These are phyloP conservation scores for Hypoxylon sp. DNA, from an alignment of 2,329 filamentous ascomycete species.

Conservation along the genomic window DNA sequence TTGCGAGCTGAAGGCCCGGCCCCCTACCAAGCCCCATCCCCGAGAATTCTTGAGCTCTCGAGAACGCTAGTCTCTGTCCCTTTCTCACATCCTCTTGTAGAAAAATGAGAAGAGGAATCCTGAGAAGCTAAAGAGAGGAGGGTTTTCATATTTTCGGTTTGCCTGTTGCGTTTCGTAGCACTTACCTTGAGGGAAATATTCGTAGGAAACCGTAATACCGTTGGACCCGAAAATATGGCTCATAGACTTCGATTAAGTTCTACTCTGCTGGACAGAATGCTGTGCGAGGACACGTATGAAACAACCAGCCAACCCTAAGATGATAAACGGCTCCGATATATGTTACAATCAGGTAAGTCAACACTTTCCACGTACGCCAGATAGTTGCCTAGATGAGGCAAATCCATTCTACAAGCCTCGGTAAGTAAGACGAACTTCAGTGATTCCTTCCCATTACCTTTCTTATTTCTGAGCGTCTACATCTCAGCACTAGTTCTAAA, in stretches of 20 bases:
- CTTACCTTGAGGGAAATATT: not conserved
- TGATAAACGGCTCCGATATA: too few relatives aligned
- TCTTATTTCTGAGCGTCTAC: not conserved
- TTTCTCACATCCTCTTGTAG: too few relatives aligned
- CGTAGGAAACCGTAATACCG: not conserved
- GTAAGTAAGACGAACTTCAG: not conserved
- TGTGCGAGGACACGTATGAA: too few relatives aligned
- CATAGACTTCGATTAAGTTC: conserved; percentile 6
- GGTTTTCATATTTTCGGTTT: not conserved
- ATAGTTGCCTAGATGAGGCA: not conserved
- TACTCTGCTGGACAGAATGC: too few relatives aligned
- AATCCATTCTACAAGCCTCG: not conserved
- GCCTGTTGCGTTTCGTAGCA: not conserved
- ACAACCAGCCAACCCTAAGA: too few relatives aligned
- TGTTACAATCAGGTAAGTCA: too few relatives aligned
- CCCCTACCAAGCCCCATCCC: not conserved
- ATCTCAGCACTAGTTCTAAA: conserved; percentile 8
- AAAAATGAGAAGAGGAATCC: not conserved
- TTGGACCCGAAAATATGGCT: not conserved
- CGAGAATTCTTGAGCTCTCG: conserved; percentile 14
- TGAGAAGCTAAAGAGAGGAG: not conserved
- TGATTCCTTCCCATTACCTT: not conserved
- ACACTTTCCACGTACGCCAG: too few relatives aligned
- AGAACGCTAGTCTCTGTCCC: not conserved
- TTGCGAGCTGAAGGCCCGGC: not conserved